phyloP scores from a whole-genome alignment of 176 grass and related monocot species.

The Bolboschoenus planiculmis region DNA sequence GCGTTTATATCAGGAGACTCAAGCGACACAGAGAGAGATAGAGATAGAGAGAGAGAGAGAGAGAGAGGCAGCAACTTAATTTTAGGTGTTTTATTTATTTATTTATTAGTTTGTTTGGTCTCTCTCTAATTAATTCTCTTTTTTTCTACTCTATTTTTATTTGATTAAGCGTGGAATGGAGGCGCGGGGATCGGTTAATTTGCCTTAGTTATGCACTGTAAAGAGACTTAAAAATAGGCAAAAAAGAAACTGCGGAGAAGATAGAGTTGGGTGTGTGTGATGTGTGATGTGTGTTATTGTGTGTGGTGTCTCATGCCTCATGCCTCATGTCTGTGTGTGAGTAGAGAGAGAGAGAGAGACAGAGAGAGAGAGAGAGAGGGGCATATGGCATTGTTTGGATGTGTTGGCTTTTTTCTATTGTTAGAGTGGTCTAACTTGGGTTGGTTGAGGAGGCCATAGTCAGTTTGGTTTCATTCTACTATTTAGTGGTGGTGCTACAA shows the following conservation, averaged over 20 bases:
- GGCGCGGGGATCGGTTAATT: background rate
- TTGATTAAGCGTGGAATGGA: slow-evolving; percentile 6
- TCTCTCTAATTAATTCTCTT: background rate
- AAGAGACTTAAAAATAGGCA: slow-evolving; percentile 23
- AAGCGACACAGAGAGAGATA: background rate
- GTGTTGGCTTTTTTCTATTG: slow-evolving; percentile 12
- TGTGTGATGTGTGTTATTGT: background rate
- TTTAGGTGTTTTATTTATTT: background rate
- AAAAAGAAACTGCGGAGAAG: slow-evolving; percentile 7
- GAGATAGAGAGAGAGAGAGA: background rate
- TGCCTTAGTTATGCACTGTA: slow-evolving; percentile 9
- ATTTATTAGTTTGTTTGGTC: background rate
- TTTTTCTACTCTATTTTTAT: slow-evolving; percentile 3
- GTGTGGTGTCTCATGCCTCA: too few species aligned
- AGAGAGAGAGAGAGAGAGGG: too few species aligned
- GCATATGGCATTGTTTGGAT: slow-evolving; percentile 7
- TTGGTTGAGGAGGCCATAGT: background rate
- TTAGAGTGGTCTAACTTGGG: slow-evolving; percentile 16
- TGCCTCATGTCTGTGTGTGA: background rate
- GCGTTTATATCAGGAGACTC: slow-evolving; percentile 19
- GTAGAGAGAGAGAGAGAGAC: background rate
- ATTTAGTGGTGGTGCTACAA: background rate
- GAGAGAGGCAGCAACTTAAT: background rate
- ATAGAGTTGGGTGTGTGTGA: slow-evolving; percentile 18
- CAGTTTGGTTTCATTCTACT: slow-evolving; percentile 1